Percentiles rank a stretch among this genome's conserved stretches.
These are phyloP conservation scores for Chara braunii DNA, from an alignment of 139 green algal genomes.

Conservation along the genomic window DNA sequence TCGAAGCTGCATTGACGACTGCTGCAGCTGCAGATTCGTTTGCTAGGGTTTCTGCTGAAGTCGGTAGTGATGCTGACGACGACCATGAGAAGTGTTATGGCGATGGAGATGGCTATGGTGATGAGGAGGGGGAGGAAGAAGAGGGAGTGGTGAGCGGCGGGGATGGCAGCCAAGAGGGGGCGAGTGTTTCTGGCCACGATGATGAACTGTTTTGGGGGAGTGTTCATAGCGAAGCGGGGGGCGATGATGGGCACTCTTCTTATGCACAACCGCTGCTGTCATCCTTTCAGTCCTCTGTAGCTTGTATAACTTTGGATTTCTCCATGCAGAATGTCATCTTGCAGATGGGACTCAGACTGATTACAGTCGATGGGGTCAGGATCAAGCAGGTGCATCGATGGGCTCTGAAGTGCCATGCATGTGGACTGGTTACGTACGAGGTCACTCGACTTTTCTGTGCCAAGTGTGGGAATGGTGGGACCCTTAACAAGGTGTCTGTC, in stretches of 20 bases:
- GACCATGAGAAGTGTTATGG: neutral
- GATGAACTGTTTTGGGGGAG: no score
- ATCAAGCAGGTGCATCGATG: slow-evolving; percentile 55
- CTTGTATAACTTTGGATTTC: slow-evolving; percentile 79
- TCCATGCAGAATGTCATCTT: slow-evolving; percentile 96
- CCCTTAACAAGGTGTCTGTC: slow-evolving; percentile 74
- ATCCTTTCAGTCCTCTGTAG: slow-evolving; percentile 55
- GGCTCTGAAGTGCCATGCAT: slow-evolving; percentile 78
- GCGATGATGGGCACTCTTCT: no score
- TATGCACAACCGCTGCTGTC: no score
- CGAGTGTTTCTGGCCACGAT: neutral
- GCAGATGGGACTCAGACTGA: slow-evolving; percentile 47
- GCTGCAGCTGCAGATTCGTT: no score
- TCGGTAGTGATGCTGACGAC: no score
- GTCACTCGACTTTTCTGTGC: slow-evolving; percentile 80
- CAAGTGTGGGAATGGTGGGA: slow-evolving; percentile 74
- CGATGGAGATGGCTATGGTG: neutral
- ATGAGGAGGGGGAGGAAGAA: slow-evolving; percentile 8
- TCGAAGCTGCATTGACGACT: neutral
- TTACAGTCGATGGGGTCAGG: slow-evolving; percentile 63
- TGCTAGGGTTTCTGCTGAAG: no score
- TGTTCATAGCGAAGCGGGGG: no score
- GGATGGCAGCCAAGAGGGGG: neutral
- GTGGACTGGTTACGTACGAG: slow-evolving; percentile 38
- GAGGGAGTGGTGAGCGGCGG: neutral